Evolutionary conservation across 202 grass and related monocot species (phyloP), one percentile per base, ranked within the genome.

Genomic region (Saccharum hybrid): DNA sequence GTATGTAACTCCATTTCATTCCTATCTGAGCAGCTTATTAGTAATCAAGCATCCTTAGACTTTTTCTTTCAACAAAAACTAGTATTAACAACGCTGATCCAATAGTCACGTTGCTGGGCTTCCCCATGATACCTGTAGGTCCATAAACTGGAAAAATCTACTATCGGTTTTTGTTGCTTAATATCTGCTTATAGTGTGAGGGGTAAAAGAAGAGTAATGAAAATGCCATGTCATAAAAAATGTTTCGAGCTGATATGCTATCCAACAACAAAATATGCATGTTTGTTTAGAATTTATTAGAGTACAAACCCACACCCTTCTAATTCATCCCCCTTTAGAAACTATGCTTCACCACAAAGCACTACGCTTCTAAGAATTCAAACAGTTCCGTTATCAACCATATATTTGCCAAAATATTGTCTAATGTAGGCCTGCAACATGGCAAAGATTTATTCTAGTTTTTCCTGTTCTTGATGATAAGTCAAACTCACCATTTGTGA

Each of bases 1-100:
- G 96, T 96, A 85, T 86, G 68, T 33, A 18, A 45, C 66, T 61
- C 37, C 68, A 22, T 66, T 83, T 46, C 66, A 10, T 73, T 56
- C 2, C 19, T 22, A 49, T 63, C 6, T 80, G 2, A 72, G 34
- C 12, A 22, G 22, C 16, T 49, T 36, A 36, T 36, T 67, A 22
- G 41, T 14, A 34, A 30, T 31, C 4, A 77, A 23, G 37, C 34
- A 23, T 10, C 18, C 36, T 68, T 68, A 9, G 12, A 19, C 2
- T 18, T 16, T 8, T 40, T 68, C 19, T 26, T 59, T 76, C 11
- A 60, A 76, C 37, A 60, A 21, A 76, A 46, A 38, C 21, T 69
- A 31, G n/a, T 67, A 10, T 8, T 74, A 49, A 60, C 52, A 4
- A 28, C 33, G 13, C 21, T 79, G 48, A 52, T 60, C 23, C 3